phyloP scores from a whole-genome alignment of 192 early-diverging fungal species.

The Coemansia sp. region DNA sequence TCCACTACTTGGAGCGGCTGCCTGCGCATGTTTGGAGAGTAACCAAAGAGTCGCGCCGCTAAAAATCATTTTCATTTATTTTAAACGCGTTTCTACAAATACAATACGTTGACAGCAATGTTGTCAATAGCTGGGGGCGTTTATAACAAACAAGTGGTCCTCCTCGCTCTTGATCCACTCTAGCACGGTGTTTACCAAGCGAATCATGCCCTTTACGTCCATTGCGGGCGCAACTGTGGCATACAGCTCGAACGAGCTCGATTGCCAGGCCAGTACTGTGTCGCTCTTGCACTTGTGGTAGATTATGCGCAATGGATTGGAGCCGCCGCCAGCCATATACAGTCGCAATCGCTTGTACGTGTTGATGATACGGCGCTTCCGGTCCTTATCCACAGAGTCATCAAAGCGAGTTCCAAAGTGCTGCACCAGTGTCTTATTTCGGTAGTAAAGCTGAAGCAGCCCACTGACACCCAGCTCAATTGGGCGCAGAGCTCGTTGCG shows the following conservation, averaged over 20 bases:
- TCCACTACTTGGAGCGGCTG: constrained; percentile 58
- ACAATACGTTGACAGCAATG: no score
- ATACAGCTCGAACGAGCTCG: constrained; percentile 74
- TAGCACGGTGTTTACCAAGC: constrained; percentile 63
- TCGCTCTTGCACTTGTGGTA: constrained; percentile 18
- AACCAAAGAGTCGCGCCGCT: constrained; percentile 26
- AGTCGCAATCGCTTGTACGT: constrained; percentile 58
- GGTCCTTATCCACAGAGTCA: constrained; percentile 15
- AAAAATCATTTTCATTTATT: not conserved
- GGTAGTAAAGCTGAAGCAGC: constrained; percentile 44
- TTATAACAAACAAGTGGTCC: constrained; percentile 70
- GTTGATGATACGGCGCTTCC: constrained; percentile 51
- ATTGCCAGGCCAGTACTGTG: constrained; percentile 42
- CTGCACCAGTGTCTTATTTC: constrained; percentile 41
- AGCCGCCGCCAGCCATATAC: constrained; percentile 29
- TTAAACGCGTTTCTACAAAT: not conserved
- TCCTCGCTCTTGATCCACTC: constrained; percentile 77
- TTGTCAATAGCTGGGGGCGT: constrained; percentile 67
- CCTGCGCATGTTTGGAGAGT: constrained; percentile 50
- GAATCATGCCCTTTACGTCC: constrained; percentile 62
- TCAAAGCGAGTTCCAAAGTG: constrained; percentile 44
- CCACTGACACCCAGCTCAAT: constrained; percentile 31
- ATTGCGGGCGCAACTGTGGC: constrained; percentile 61
- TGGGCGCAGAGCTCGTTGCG: constrained; percentile 46
- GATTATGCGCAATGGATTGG: constrained; percentile 36